phyloP scores from a whole-genome alignment of 2,329 filamentous ascomycete species.

The Colletotrichum neosansevieriae region DNA sequence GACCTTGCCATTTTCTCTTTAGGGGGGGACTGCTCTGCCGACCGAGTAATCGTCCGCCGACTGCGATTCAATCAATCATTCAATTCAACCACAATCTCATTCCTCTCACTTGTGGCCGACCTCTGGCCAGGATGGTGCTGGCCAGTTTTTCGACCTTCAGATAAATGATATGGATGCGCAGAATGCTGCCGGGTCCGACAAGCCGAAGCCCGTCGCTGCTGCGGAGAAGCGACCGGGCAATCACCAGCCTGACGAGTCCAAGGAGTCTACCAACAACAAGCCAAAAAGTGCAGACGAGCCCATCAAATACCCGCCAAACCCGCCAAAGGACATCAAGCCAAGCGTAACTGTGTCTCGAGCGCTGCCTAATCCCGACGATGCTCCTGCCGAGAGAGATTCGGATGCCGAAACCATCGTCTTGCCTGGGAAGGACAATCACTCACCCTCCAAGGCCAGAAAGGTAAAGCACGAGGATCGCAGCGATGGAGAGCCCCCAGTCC shows the following conservation, averaged over 20 bases:
- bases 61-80: conserved; percentile 24
- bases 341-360: conserved; percentile 46
- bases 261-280: conserved; percentile 38
- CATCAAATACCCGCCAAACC: conserved; percentile 34
- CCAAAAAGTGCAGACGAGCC: conserved; percentile 30
- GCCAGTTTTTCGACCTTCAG: conserved; percentile 61
- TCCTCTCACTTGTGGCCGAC: conserved; percentile 48
- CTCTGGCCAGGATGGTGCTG: conserved; percentile 70
- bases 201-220: conserved; percentile 69
- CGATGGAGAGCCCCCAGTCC: conserved; percentile 63
- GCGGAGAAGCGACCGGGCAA: conserved; percentile 57
- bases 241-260: conserved; percentile 43
- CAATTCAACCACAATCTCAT: conserved; percentile 29
- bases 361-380: conserved; percentile 53
- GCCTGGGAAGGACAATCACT: conserved; percentile 73
- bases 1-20: conserved; percentile 37
- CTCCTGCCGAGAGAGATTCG: conserved; percentile 69
- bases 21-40: conserved; percentile 29
- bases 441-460: conserved; percentile 73
- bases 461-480: conserved; percentile 74
- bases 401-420: conserved; percentile 80
- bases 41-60: conserved; percentile 26
- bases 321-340: conserved; percentile 40
- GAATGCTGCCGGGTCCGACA: conserved; percentile 73
- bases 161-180: conserved; percentile 78